Conservation (phyloP, 2,329 filamentous ascomycete species). For the Alternaria arborescens region DNA sequence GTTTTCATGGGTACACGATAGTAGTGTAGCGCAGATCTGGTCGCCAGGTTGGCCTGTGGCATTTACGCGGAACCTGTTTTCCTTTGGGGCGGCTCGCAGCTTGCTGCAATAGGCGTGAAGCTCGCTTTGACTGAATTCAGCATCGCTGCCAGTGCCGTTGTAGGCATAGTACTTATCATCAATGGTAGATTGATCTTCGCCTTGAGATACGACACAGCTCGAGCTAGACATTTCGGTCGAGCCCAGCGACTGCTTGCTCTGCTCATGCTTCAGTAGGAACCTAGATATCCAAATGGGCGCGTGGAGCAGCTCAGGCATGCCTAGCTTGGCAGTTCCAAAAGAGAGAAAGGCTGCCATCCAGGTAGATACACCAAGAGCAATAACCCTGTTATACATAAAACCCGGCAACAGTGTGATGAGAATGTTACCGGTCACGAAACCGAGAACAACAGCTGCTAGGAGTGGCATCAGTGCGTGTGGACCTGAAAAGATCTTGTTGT, state of each 20-base stretch:
- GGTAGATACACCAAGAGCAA: constrained; percentile 59
- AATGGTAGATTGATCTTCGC: constrained; percentile 30
- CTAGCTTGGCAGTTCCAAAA: constrained; percentile 59
- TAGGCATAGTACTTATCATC: constrained; percentile 55
- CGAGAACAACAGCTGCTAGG: constrained; percentile 56
- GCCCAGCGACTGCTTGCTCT: constrained; percentile 17
- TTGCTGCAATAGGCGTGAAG: constrained; percentile 58
- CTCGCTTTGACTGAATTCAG: constrained; percentile 61
- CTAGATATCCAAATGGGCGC: constrained; percentile 41
- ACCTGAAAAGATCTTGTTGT: constrained; percentile 61
- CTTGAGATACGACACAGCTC: constrained; percentile 33
- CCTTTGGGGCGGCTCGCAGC: constrained; percentile 52
- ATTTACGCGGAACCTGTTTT: constrained; percentile 54
- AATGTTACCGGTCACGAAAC: constrained; percentile 58
- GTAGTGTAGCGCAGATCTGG: constrained; percentile 55
- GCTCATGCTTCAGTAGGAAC: constrained; percentile 22
- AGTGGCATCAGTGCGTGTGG: constrained; percentile 60
- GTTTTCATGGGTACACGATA: constrained; percentile 50
- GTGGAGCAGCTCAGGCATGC: constrained; percentile 52
- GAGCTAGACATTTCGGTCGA: constrained; percentile 34
- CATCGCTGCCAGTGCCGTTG: constrained; percentile 54
- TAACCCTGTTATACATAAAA: constrained; percentile 58
- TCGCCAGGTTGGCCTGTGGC: constrained; percentile 54
- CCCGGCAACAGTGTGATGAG: constrained; percentile 52
- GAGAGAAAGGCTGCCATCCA: constrained; percentile 63